Percentiles rank a stretch among this genome's conserved stretches.
These are phyloP conservation scores for Inga oerstediana DNA, from an alignment of 306 rosid genomes.

Conservation along the genomic window DNA sequence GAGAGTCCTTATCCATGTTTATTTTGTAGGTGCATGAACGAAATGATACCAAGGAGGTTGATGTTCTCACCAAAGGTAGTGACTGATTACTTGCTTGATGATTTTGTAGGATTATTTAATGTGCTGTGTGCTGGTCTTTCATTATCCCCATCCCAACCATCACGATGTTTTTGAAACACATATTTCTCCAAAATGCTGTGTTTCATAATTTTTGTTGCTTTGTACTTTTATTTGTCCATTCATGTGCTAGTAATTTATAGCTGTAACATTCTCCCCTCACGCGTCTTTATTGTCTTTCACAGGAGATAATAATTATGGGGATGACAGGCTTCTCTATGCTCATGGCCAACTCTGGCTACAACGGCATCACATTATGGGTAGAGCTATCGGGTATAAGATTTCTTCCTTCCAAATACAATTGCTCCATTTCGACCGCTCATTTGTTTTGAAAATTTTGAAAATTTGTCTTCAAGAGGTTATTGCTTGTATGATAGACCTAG, in stretches of 20 bases:
- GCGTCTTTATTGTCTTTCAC: slow-evolving; percentile 23
- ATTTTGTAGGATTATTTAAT: background rate
- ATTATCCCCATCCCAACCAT: background rate
- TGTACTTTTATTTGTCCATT: background rate
- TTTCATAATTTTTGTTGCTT: background rate
- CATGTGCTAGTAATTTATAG: slow-evolving; percentile 1
- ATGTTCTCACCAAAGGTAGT: slow-evolving; percentile 91
- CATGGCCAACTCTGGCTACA: slow-evolving; percentile 94
- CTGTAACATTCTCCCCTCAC: background rate
- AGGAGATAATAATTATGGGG: slow-evolving; percentile 92
- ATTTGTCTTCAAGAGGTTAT: background rate
- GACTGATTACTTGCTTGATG: background rate
- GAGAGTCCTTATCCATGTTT: slow-evolving; percentile 21
- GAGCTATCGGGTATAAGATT: slow-evolving; percentile 83
- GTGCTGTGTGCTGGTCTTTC: background rate
- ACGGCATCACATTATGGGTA: slow-evolving; percentile 92
- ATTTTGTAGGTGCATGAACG: slow-evolving; percentile 81
- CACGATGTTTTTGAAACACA: background rate
- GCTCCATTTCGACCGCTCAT: slow-evolving; percentile 4
- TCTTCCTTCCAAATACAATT: slow-evolving; percentile 9
- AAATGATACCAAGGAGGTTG: slow-evolving; percentile 77
- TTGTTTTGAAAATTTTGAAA: background rate
- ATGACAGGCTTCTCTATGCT: slow-evolving; percentile 91
- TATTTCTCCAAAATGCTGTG: background rate
- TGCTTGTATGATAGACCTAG: background rate